Evolutionary conservation across 1,139 yeast genomes (phyloP).

Genomic region (Nakaseomyces uthaithaninus): DNA sequence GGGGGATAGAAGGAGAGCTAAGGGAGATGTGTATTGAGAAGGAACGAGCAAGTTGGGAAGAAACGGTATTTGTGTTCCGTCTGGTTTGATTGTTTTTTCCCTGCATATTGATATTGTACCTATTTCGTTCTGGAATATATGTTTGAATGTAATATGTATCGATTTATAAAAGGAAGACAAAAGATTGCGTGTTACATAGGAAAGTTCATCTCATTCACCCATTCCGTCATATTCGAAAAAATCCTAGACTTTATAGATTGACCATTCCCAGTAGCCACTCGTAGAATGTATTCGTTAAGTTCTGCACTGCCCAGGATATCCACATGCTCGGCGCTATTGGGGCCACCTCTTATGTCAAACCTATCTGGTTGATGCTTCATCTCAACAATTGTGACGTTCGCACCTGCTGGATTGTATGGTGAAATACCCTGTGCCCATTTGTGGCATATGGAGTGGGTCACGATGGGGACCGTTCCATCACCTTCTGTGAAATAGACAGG

Average conservation of each 20-base stretch:
- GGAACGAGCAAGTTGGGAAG: no score
- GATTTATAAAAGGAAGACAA: not conserved
- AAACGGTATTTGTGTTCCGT: no score
- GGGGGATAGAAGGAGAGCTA: no score
- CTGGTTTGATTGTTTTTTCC: no score
- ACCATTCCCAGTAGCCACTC: slow-evolving; percentile 77
- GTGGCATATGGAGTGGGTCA: slow-evolving; percentile 75
- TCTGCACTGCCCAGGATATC: slow-evolving; percentile 92
- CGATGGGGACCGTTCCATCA: slow-evolving; percentile 85
- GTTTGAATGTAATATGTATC: no score
- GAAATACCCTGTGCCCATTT: slow-evolving; percentile 72
- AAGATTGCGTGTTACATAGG: slow-evolving; percentile 32
- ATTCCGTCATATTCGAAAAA: slow-evolving; percentile 52
- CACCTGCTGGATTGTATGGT: slow-evolving; percentile 73
- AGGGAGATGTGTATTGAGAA: no score
- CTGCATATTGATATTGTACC: no score
- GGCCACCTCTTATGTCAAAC: slow-evolving; percentile 93
- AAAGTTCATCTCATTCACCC: slow-evolving; percentile 33
- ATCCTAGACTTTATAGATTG: slow-evolving; percentile 52
- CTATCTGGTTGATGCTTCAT: slow-evolving; percentile 88
- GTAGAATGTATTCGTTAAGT: slow-evolving; percentile 72
- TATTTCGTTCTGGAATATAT: no score
- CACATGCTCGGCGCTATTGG: slow-evolving; percentile 95
- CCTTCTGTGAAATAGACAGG: slow-evolving; percentile 85
- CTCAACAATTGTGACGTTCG: slow-evolving; percentile 72